phyloP scores from a whole-genome alignment of 441 rosid species.

The Croton laevigatus region DNA sequence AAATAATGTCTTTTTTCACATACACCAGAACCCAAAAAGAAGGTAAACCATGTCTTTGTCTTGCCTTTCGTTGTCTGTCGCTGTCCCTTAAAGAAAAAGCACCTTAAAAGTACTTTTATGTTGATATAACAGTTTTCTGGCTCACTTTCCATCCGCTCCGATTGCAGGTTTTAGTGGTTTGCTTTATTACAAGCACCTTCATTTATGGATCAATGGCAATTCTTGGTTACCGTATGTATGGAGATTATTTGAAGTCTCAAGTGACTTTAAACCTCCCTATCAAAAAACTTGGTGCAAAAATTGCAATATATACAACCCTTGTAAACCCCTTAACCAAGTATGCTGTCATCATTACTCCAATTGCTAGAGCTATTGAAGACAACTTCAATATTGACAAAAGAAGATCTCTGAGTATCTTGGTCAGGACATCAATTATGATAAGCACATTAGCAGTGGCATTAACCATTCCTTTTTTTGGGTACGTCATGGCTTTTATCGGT shows the following conservation, averaged over 20 bases:
- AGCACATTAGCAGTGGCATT: conserved; percentile 56
- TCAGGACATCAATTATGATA: conserved; percentile 42
- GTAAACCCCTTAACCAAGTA: conserved; percentile 65
- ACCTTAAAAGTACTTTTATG: background rate
- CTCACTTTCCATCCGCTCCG: background rate
- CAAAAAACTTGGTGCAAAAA: conserved; percentile 40
- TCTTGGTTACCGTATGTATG: conserved; percentile 67
- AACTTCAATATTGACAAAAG: conserved; percentile 24
- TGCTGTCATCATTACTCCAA: conserved; percentile 52
- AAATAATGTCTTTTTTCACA: no score
- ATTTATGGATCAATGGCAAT: conserved; percentile 61
- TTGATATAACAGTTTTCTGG: background rate
- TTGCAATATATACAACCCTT: conserved; percentile 61
- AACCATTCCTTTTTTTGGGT: conserved; percentile 58
- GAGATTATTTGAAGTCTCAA: conserved; percentile 56
- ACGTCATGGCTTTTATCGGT: conserved; percentile 64
- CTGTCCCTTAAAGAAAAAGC: background rate
- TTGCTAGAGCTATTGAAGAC: conserved; percentile 47
- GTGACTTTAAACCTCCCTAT: conserved; percentile 65
- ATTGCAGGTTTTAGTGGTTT: conserved; percentile 48
- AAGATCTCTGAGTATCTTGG: conserved; percentile 33
- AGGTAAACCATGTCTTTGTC: background rate
- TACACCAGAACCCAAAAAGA: no score
- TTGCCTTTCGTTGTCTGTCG: no score
- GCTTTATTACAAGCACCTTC: conserved; percentile 49